A percentile compares a stretch with the other conserved stretches of the same genome.
Conservation (phyloP, 176 grass and related monocot genomes). For the Triticum monococcum region DNA sequence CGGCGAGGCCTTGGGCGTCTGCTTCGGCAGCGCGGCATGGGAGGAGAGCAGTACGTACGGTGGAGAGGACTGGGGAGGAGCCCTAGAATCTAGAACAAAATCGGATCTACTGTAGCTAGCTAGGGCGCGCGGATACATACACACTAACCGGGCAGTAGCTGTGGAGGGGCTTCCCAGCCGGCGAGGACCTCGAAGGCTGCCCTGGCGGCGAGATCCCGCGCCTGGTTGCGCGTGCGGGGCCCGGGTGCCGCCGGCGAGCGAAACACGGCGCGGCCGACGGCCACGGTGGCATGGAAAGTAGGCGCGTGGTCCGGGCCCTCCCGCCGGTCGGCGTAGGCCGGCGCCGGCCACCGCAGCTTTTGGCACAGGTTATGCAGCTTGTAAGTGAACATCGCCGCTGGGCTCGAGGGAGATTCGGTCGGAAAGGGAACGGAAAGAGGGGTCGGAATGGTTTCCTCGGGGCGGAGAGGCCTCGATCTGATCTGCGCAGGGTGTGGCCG, state of each 20-base stretch:
- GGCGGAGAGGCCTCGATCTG: too few species aligned
- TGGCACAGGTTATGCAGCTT: conserved; percentile 71
- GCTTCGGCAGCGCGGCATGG: too few species aligned
- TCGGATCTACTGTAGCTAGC: too few species aligned
- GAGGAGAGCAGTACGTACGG: too few species aligned
- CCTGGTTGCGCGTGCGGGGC: conserved; percentile 52
- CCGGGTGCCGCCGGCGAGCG: too few species aligned
- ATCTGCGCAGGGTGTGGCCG: too few species aligned
- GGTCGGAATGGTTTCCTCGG: too few species aligned
- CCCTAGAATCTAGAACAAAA: too few species aligned
- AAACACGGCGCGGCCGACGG: conserved; percentile 52
- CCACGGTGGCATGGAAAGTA: conserved; percentile 53
- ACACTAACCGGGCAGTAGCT: conserved; percentile 34
- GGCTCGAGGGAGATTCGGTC: too few species aligned
- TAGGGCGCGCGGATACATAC: neutral
- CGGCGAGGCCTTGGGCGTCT: too few species aligned
- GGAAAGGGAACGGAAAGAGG: too few species aligned
- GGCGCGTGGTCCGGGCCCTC: conserved; percentile 39
- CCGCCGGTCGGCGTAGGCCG: conserved; percentile 35
- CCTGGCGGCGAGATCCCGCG: conserved; percentile 56
- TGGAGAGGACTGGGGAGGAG: neutral
- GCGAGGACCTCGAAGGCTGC: conserved; percentile 41
- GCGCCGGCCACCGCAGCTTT: conserved; percentile 52
- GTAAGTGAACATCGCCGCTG: conserved; percentile 53
- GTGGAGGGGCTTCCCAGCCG: neutral